Evolutionary conservation across 257 asterid genomes (phyloP).

Genomic region (Plectranthus barbatus): DNA sequence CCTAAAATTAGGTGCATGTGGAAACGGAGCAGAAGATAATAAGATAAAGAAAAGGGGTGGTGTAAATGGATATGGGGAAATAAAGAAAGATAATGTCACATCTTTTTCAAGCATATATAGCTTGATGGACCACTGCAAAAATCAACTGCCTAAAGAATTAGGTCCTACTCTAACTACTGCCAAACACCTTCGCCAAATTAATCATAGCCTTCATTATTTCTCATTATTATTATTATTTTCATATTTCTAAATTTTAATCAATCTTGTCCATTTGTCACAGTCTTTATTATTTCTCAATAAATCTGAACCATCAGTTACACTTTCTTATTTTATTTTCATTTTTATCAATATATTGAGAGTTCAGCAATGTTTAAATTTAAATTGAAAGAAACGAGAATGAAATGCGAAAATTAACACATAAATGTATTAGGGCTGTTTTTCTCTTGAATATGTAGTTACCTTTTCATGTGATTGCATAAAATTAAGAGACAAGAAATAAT

Average conservation of each 20-base stretch:
- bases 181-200: background rate
- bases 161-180: background rate
- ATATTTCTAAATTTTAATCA: background rate
- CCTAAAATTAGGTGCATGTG: background rate
- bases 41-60: background rate
- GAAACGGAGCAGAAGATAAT: background rate
- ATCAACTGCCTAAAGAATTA: conserved; percentile 10
- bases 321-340: too few relatives aligned
- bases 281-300: too few relatives aligned
- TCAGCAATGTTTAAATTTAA: too few relatives aligned
- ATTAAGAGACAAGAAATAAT: too few relatives aligned
- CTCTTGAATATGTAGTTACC: too few relatives aligned
- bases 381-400: too few relatives aligned
- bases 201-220: background rate
- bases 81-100: conserved; percentile 4
- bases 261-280: background rate
- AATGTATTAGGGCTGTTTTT: too few relatives aligned
- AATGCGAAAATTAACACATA: too few relatives aligned
- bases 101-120: conserved; percentile 10
- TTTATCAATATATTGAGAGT: too few relatives aligned
- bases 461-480: too few relatives aligned
- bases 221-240: background rate
- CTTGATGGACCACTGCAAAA: conserved; percentile 8
- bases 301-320: too few relatives aligned
- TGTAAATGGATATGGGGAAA: conserved; percentile 8